A percentile compares a stretch with the other conserved stretches of the same genome.
Evolutionary conservation across 2,329 filamentous ascomycete genomes (phyloP).

Genomic region (Pseudogymnoascus destructans): DNA sequence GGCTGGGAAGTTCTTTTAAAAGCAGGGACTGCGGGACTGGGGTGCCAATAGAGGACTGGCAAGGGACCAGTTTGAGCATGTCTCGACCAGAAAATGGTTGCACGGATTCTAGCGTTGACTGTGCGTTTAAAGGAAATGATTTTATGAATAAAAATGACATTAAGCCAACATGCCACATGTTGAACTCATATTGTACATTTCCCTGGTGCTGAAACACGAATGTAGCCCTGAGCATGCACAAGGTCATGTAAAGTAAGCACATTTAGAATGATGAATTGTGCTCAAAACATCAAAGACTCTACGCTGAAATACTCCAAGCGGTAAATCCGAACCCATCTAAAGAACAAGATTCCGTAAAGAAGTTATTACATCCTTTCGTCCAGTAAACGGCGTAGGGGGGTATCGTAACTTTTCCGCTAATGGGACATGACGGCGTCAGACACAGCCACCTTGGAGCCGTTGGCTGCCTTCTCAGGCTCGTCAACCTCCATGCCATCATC

Average conservation of each 20-base stretch:
- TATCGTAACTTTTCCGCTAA: constrained; percentile 11
- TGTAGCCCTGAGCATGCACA: too few relatives aligned
- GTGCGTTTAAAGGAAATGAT: not conserved
- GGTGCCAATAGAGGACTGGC: not conserved
- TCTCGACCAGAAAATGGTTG: not conserved
- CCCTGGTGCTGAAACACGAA: too few relatives aligned
- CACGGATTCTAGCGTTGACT: not conserved
- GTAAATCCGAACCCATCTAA: constrained; percentile 1
- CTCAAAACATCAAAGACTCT: not conserved
- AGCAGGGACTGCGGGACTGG: not conserved
- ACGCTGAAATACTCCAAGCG: not conserved
- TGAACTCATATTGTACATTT: not conserved
- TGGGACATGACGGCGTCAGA: constrained; percentile 25
- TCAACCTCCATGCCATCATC: constrained; percentile 41
- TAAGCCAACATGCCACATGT: not conserved
- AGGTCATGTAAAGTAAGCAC: too few relatives aligned
- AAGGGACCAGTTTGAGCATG: not conserved
- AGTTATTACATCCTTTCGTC: not conserved
- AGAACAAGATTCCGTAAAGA: constrained; percentile 2
- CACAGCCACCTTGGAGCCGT: constrained; percentile 13
- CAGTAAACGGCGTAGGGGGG: not conserved
- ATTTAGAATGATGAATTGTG: constrained; percentile 7
- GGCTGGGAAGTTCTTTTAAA: constrained; percentile 42
- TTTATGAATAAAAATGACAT: not conserved
- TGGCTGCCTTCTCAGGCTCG: constrained; percentile 23